phyloP scores from a whole-genome alignment of 2,329 filamentous ascomycete species.

The Xylaria sp. region DNA sequence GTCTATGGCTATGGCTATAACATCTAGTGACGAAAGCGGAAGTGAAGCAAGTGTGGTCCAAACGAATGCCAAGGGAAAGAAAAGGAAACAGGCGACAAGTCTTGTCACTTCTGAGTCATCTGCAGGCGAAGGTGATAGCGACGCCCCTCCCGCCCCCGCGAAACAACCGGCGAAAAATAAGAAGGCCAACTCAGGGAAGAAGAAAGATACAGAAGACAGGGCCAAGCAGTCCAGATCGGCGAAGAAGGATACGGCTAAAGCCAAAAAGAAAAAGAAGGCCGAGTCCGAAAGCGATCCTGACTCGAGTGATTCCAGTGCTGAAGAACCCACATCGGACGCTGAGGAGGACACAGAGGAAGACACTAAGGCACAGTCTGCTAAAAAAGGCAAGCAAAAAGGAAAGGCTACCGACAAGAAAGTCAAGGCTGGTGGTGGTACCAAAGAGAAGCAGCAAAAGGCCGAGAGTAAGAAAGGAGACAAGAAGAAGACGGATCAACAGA shows the following conservation, averaged over 20 bases:
- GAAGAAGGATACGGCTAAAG: neutral
- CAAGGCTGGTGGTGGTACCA: no score
- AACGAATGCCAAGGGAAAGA: conserved; percentile 26
- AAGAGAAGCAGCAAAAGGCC: conserved; percentile 13
- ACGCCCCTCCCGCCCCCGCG: neutral
- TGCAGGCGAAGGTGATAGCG: conserved; percentile 7
- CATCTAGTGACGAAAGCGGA: conserved; percentile 9
- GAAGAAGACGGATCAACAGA: conserved; percentile 4
- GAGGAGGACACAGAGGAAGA: conserved; percentile 9
- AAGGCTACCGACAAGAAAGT: conserved; percentile 6
- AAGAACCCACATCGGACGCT: conserved; percentile 3
- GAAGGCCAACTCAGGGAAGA: neutral
- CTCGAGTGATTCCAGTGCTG: neutral
- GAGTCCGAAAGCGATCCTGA: conserved; percentile 13
- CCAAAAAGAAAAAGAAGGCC: conserved; percentile 14
- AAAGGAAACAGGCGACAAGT: conserved; percentile 15
- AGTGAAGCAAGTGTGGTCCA: neutral
- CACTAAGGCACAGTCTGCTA: conserved; percentile 13
- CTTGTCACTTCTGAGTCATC: conserved; percentile 6
- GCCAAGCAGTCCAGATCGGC: neutral
- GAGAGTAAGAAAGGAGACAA: conserved; percentile 20
- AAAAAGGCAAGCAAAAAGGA: conserved; percentile 14
- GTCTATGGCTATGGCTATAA: neutral
- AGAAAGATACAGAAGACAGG: neutral
- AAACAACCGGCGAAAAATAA: conserved; percentile 1